Evolutionary conservation across 176 grass and related monocot species (phyloP), one percentile per base, ranked within the genome.

Genomic region (Tillandsia fasciculata): DNA sequence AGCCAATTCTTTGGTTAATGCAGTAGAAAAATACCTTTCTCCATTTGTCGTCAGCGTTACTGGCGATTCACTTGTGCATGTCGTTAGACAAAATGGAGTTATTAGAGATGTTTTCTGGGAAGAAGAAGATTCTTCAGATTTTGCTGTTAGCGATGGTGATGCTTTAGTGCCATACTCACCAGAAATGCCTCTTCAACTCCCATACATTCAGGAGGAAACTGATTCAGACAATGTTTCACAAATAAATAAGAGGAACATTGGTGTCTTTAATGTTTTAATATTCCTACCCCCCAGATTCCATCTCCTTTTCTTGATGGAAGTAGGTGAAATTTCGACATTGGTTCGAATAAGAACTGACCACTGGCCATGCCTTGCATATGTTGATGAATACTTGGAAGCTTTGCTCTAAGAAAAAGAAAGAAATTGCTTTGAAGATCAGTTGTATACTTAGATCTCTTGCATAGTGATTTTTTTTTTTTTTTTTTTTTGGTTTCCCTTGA

Each of bases 311-410:
- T 72, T 72, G 82, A 92, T 97, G 93, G 93, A 97, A 82, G 79
- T 97, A 70, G 84, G 89, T 12, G 67, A 66, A 74, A 71, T 72
- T 28, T 90, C 93, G 2, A 97, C 93, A 29, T 78, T 97, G 77
- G 81, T 92, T 59, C 80, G 89, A 65, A 92, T 97, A 59, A 83
- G 93, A 78, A 97, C 89, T 10, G 89, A 97, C 78, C 88, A 97
- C 47, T 97, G 93, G 93, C 93, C 93, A 81, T 97, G 86, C 75
- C 84, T 97, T 49, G 93, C 93, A 77, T 97, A 90, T 26, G 84
- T 97, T 22, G 93, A 97, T 50, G 93, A 97, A 74, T 97, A 87
- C 66, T 87, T 97, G 79, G 93, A 97, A 80, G 83, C 86, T n/a
- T 76, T 97, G 73, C 75, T 97, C 70, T 81, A 70, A 65, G 77